Evolutionary conservation across 768 basidiomycete species (phyloP).

Genomic region (Goffeauzyma gilvescens): DNA sequence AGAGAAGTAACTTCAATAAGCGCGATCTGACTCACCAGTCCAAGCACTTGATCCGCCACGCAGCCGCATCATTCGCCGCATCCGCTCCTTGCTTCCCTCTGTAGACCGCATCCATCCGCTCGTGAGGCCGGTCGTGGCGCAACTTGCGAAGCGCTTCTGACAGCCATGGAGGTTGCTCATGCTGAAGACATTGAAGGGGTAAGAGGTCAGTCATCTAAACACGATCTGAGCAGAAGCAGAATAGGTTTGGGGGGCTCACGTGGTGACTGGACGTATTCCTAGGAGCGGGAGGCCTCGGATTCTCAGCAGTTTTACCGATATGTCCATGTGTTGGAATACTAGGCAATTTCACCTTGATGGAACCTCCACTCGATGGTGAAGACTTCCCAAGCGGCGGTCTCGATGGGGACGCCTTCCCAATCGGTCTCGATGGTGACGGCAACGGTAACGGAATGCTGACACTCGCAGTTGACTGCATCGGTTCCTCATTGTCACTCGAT

Average conservation of each 20-base stretch:
- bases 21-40: conserved; percentile 48
- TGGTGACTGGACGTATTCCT: too few species aligned
- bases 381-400: not conserved
- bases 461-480: too few species aligned
- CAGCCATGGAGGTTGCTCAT: conserved; percentile 8
- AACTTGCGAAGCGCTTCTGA: not conserved
- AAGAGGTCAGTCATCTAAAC: not conserved
- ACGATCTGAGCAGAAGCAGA: too few species aligned
- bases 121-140: not conserved
- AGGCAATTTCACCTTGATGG: not conserved
- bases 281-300: too few species aligned
- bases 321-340: not conserved
- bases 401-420: not conserved
- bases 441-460: too few species aligned
- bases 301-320: too few species aligned
- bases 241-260: too few species aligned
- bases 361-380: not conserved
- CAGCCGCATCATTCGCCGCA: conserved; percentile 39
- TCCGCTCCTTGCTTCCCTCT: not conserved
- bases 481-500: too few species aligned
- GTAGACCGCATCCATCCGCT: conserved; percentile 3
- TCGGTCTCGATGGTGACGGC: not conserved
- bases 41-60: conserved; percentile 90
- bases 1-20: not conserved
- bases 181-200: not conserved